Conservation (phyloP, 2,329 filamentous ascomycete genomes). For the Phialemoniopsis sp. region DNA sequence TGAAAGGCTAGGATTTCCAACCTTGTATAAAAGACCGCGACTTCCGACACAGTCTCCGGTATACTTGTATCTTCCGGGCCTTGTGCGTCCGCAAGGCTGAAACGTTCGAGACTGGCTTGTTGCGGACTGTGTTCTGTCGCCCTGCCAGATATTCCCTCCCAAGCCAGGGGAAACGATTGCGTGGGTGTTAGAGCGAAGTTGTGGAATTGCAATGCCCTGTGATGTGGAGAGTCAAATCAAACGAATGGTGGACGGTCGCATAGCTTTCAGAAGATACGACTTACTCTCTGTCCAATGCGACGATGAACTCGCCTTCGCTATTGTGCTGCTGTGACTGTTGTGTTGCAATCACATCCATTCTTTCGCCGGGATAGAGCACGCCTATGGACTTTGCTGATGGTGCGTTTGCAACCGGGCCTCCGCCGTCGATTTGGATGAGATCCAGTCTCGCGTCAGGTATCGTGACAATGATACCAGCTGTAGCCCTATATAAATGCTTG, state of each 20-base stretch:
- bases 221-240: no score
- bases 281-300: conserved; percentile 11
- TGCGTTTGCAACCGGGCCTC: conserved; percentile 4
- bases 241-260: no score
- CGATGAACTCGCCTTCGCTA: neutral
- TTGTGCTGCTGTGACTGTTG: neutral
- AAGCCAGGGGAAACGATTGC: neutral
- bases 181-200: conserved; percentile 9
- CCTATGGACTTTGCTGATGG: neutral
- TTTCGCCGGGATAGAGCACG: conserved; percentile 6
- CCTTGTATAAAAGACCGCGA: conserved; percentile 8
- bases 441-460: conserved; percentile 8
- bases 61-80: no score
- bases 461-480: conserved; percentile 10
- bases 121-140: no score
- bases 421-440: conserved; percentile 12
- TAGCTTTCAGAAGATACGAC: no score
- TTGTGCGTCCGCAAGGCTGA: no score
- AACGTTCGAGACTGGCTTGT: no score
- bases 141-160: no score
- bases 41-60: no score
- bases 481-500: conserved; percentile 4
- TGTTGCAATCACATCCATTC: conserved; percentile 4
- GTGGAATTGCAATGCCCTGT: conserved; percentile 5
- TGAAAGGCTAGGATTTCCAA: conserved; percentile 7